Evolutionary conservation across 768 basidiomycete species (phyloP).

Genomic region (Cyclocybe aegerita): DNA sequence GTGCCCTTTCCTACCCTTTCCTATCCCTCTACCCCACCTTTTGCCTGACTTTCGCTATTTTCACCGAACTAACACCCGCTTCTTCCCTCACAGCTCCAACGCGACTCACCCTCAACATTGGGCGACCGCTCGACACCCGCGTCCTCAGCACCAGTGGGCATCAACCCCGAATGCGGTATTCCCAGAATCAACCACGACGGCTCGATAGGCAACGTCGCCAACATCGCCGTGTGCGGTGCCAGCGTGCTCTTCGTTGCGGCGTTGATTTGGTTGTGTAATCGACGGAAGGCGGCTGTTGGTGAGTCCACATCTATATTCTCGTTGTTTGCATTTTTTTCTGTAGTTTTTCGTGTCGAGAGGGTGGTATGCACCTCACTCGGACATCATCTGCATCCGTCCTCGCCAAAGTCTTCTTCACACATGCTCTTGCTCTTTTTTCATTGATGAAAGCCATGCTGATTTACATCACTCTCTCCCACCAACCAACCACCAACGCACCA

Average conservation of each 20-base stretch:
- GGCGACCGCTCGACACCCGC: conserved; percentile 43
- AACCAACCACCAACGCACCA: too few relatives aligned
- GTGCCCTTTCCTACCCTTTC: conserved; percentile 20
- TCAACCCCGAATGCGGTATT: conserved; percentile 82
- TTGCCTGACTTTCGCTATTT: not conserved
- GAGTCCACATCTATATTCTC: conserved; percentile 7
- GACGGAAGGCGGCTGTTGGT: conserved; percentile 86
- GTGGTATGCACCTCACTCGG: too few relatives aligned
- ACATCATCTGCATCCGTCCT: too few relatives aligned
- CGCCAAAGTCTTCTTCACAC: too few relatives aligned
- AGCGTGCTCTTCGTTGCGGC: conserved; percentile 59
- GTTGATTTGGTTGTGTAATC: conserved; percentile 57
- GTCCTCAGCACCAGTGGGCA: conserved; percentile 70
- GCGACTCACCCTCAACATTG: conserved; percentile 26
- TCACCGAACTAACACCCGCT: not conserved
- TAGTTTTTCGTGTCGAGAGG: too few relatives aligned
- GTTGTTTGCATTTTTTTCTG: too few relatives aligned
- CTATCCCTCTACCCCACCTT: not conserved
- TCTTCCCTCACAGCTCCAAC: conserved; percentile 33
- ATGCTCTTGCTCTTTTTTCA: too few relatives aligned
- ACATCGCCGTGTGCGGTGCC: conserved; percentile 79
- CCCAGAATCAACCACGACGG: conserved; percentile 54
- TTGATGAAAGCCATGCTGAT: too few relatives aligned
- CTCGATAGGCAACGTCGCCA: conserved; percentile 80
- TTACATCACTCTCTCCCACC: too few relatives aligned